These are phyloP conservation scores for Abrus pulchellus DNA, from an alignment of 306 rosid genomes.

Conservation along the genomic window DNA sequence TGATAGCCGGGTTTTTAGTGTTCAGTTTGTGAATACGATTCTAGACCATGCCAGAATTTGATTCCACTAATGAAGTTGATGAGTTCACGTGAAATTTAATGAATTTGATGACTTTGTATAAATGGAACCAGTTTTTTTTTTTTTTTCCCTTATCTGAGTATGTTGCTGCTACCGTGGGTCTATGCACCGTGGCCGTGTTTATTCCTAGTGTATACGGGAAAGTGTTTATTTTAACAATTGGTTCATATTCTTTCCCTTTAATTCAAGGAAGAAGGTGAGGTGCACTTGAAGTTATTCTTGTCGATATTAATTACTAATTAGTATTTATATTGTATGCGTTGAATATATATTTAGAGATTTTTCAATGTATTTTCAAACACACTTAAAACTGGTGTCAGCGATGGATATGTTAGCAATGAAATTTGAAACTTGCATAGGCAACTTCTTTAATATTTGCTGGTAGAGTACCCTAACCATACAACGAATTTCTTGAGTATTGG, in stretches of 20 bases:
- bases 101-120: constrained; percentile 34
- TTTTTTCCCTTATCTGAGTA: background rate
- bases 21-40: constrained; percentile 45
- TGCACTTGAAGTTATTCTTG: constrained; percentile 26
- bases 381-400: no score
- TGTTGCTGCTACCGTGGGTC: background rate
- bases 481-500: no score
- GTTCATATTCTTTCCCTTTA: constrained; percentile 38
- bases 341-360: no score
- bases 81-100: background rate
- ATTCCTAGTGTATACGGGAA: constrained; percentile 30
- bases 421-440: no score
- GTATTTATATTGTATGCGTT: no score
- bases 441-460: no score
- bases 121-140: constrained; percentile 10
- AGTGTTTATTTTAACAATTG: constrained; percentile 35
- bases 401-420: no score
- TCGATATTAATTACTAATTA: background rate
- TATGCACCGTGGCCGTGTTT: background rate
- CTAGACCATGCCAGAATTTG: background rate
- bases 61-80: background rate
- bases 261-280: constrained; percentile 16
- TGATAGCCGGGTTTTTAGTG: constrained; percentile 45
- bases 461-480: no score
- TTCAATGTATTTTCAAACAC: no score